These are phyloP conservation scores for Daedaleopsis nitida DNA, from an alignment of 768 basidiomycete genomes.

Conservation along the genomic window DNA sequence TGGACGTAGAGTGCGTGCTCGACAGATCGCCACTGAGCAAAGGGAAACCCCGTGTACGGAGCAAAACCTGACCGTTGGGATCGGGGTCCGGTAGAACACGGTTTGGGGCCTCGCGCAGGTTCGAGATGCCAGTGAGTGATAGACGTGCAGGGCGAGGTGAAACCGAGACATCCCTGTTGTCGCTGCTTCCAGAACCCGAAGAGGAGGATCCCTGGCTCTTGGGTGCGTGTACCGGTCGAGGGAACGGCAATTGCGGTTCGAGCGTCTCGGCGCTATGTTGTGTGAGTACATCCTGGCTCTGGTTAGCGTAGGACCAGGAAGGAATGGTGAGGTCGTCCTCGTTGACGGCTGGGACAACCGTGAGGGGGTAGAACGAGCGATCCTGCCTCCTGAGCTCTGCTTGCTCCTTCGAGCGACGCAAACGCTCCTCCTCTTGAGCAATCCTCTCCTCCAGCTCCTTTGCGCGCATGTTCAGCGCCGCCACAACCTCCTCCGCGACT, in stretches of 20 bases:
- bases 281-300: conserved; percentile 17
- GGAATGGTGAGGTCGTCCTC: conserved; percentile 24
- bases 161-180: conserved; percentile 18
- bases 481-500: conserved; percentile 66
- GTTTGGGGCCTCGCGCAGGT: conserved; percentile 23
- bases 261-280: conserved; percentile 21
- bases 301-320: conserved; percentile 16
- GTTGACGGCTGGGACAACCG: conserved; percentile 25
- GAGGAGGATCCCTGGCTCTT: conserved; percentile 18
- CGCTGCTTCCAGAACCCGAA: conserved; percentile 20
- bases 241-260: conserved; percentile 23
- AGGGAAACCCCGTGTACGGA: conserved; percentile 42
- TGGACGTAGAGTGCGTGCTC: conserved; percentile 32
- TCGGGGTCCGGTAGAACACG: conserved; percentile 14
- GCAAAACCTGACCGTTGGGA: conserved; percentile 16
- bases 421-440: conserved; percentile 58
- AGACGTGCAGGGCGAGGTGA: conserved; percentile 29
- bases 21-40: conserved; percentile 44
- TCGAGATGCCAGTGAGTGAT: conserved; percentile 29
- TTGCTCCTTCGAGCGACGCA: conserved; percentile 60
- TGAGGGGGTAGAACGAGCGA: conserved; percentile 37
- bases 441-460: conserved; percentile 76
- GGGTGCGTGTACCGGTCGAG: conserved; percentile 15
- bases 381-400: conserved; percentile 53
- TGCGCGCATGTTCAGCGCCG: conserved; percentile 62